These are phyloP conservation scores for Saturnispora hagleri DNA, from an alignment of 805 yeast genomes.

Conservation along the genomic window DNA sequence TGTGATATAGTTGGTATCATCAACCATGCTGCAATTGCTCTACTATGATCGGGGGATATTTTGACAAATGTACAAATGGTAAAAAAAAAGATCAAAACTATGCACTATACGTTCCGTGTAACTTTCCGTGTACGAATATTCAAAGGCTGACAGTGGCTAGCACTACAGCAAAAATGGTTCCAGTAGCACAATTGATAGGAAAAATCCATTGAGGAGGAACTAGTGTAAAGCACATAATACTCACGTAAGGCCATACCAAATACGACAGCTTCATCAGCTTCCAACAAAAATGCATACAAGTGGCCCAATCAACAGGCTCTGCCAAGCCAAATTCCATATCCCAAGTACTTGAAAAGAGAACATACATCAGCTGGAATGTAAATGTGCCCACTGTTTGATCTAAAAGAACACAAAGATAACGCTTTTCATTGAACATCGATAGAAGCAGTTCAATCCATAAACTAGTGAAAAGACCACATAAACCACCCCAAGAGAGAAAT, in stretches of 20 bases:
- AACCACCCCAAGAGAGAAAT: constrained; percentile 50
- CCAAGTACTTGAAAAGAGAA: constrained; percentile 44
- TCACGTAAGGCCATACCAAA: constrained; percentile 52
- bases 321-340: constrained; percentile 33
- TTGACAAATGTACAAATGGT: background rate
- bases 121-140: background rate
- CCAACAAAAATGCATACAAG: constrained; percentile 26
- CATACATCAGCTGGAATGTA: constrained; percentile 42
- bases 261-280: constrained; percentile 44
- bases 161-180: constrained; percentile 46
- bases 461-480: constrained; percentile 45
- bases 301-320: background rate
- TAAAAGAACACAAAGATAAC: constrained; percentile 32
- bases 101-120: background rate
- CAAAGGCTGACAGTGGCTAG: constrained; percentile 19
- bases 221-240: constrained; percentile 39
- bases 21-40: constrained; percentile 21
- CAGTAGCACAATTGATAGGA: constrained; percentile 50
- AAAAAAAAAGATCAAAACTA: background rate
- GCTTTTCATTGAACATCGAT: constrained; percentile 25
- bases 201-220: constrained; percentile 43
- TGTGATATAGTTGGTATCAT: constrained; percentile 51
- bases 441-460: constrained; percentile 47
- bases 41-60: background rate
- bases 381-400: constrained; percentile 54